Evolutionary conservation across 345 rosid genomes (phyloP).

Genomic region (Noccaea bulbosa): DNA sequence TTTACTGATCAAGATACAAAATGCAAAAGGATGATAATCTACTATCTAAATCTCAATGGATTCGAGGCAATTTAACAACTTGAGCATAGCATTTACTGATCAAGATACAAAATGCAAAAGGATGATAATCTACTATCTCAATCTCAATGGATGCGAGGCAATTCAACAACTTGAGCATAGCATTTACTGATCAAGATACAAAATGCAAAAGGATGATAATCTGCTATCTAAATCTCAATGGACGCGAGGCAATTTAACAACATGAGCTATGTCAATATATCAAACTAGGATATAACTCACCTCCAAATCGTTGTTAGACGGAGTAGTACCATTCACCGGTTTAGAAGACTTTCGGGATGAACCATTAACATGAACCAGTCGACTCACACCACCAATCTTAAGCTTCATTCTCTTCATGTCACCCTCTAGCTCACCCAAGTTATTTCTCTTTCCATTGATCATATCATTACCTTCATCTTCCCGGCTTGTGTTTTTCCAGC

Average conservation of each 20-base stretch:
- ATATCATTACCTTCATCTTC: slow-evolving; percentile 36
- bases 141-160: not conserved
- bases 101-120: slow-evolving; percentile 21
- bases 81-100: not conserved
- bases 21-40: slow-evolving; percentile 23
- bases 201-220: slow-evolving; percentile 23
- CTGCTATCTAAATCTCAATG: slow-evolving; percentile 10
- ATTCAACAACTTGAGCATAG: slow-evolving; percentile 15
- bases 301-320: slow-evolving; percentile 53
- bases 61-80: slow-evolving; percentile 4
- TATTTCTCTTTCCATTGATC: slow-evolving; percentile 50
- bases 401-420: slow-evolving; percentile 71
- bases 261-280: slow-evolving; percentile 16
- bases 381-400: slow-evolving; percentile 60
- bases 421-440: slow-evolving; percentile 50
- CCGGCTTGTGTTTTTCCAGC: slow-evolving; percentile 55
- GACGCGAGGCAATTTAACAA: not conserved
- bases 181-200: slow-evolving; percentile 13
- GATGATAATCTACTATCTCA: slow-evolving; percentile 16
- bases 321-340: slow-evolving; percentile 43
- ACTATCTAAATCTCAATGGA: slow-evolving; percentile 11
- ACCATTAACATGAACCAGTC: slow-evolving; percentile 62
- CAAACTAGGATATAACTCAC: slow-evolving; percentile 42
- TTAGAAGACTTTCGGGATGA: slow-evolving; percentile 49
- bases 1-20: slow-evolving; percentile 10